Base-by-base conservation (phyloP, 2,329 filamentous ascomycete species). In the Fonsecaea pedrosoi region DNA sequence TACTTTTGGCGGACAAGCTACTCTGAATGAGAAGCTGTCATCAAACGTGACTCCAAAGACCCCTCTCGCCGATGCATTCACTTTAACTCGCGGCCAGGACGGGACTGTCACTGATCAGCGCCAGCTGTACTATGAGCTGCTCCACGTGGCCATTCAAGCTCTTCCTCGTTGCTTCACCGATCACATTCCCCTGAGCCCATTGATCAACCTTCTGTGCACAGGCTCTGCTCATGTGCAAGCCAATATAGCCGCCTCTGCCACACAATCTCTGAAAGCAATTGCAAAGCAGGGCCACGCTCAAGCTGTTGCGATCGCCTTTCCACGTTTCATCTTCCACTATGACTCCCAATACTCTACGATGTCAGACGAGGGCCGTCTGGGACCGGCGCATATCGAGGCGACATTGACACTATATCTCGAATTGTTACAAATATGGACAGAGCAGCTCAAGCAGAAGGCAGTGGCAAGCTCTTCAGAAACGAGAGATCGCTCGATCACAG, bases 311-410 rank as follows among this genome's bases (percentile, higher is more conserved):
- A 97, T 96, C 79, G 94, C 95, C 0, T 99, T 99, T 79, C 92
- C 95, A 42, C 86, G 94, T 32, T 99, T 98, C 79, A 99, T 99
- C 61, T 99, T 99, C 82, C 97, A 95, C 73, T 99, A 98, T 77
- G 96, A 99, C 77, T 94, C 96, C 72, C 89, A 94, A 30, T 99
- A 99, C 77, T 92, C 94, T 0, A 98, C 95, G 37, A 97, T 98
- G 89, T 97, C 94, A 9, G 95, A 99, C 75, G 95, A 96, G 37
- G 95, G 95, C 2, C 95, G 99, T 89, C 87, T 99, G 30, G 95
- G 94, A 0, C 89, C 92, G 38, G 92, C 90, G 4, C 95, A 99
- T 75, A 97, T 99, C 65, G 95, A 99, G 77, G 97, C 90, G 72
- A 99, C 95, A 0, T 79, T 99, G 21, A 90, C 91, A 69, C 84